Evolutionary conservation across 2,329 filamentous ascomycete genomes (phyloP), one percentile per base, ranked within the genome.

Genomic region (Coniochaeta sp.): DNA sequence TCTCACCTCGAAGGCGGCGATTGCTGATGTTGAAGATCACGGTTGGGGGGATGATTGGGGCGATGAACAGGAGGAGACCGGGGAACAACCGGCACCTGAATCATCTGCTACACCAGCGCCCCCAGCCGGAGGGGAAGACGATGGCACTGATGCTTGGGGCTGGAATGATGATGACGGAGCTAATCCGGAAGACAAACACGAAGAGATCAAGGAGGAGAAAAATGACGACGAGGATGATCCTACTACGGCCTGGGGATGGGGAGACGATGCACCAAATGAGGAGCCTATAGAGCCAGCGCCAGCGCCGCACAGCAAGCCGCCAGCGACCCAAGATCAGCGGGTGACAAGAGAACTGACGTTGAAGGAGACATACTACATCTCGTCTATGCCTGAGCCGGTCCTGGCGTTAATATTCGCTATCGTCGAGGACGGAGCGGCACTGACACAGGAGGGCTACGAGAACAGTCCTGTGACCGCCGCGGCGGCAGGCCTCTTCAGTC

Each of bases 31-130:
- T 8, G 66, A 71, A 13, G 75, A 75, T 42, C 70, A 76, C 51
- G 89, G 90, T 46, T 95, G 90, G 88, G 85, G 88, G 60, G 82
- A 83, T 42, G 85, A 81, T 12, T 96, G 91, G 91, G 83, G 85
- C 53, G 86, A 89, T 20, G 82, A 85, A 2, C 83, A 85, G 20
- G 72, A 72, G 30, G 69, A 71, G 8, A 53, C 60, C 6, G 56
- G 60, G 35, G 51, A 61, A 12, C 59, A 66, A 16, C 12, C 20
- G 14, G 8, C 47, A 16, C 26, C 31, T 6, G 20, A 49, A 9
- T 13, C 22, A 22, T 13, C 30, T 16, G 6, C 47, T 16, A 30
- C 9, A 6, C 2, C 12, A n/a, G 9, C 13, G 26, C 16, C 22
- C 16, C 30, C 28, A 32, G 47, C 63, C 31, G 61, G 60, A 12